Percentiles rank a stretch among this genome's conserved stretches.
Evolutionary conservation across 352 stramenopile genomes (phyloP).

Genomic region (Pythium sp.): DNA sequence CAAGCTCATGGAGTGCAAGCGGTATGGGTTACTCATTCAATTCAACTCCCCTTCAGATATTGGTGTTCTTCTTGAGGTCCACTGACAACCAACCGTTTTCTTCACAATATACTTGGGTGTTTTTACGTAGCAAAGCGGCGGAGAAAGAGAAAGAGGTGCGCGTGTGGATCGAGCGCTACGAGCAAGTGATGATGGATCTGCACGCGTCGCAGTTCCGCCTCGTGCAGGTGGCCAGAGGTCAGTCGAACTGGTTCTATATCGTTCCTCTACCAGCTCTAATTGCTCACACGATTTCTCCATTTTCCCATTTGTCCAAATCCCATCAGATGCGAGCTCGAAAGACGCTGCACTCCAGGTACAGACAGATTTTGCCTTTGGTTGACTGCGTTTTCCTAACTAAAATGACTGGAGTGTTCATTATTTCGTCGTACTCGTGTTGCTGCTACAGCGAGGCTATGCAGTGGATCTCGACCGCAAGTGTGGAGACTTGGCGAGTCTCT

Average conservation of each 20-base stretch:
- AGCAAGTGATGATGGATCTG: conserved; percentile 84
- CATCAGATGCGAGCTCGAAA: conserved; percentile 60
- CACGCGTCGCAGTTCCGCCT: conserved; percentile 72
- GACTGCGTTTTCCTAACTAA: too few species aligned
- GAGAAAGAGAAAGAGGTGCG: conserved; percentile 56
- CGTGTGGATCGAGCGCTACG: conserved; percentile 77
- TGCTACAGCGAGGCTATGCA: conserved; percentile 46
- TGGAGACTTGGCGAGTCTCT: conserved; percentile 31
- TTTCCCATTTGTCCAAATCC: not conserved
- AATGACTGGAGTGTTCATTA: not conserved
- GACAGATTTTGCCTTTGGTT: too few species aligned
- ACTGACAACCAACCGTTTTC: not conserved
- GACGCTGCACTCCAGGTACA: conserved; percentile 56
- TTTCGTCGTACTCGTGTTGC: not conserved
- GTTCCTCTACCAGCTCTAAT: not conserved
- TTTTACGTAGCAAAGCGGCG: conserved; percentile 30
- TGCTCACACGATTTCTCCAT: not conserved
- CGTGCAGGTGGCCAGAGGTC: conserved; percentile 60
- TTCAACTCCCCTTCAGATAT: not conserved
- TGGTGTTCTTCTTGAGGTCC: not conserved
- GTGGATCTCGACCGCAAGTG: conserved; percentile 41
- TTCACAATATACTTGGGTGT: not conserved
- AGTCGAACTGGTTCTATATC: too few species aligned
- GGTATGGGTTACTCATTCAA: conserved; percentile 22
- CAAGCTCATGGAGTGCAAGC: conserved; percentile 65